These are phyloP conservation scores for Neurospora pannonica DNA, from an alignment of 495 filamentous ascomycete species.

Conservation along the genomic window DNA sequence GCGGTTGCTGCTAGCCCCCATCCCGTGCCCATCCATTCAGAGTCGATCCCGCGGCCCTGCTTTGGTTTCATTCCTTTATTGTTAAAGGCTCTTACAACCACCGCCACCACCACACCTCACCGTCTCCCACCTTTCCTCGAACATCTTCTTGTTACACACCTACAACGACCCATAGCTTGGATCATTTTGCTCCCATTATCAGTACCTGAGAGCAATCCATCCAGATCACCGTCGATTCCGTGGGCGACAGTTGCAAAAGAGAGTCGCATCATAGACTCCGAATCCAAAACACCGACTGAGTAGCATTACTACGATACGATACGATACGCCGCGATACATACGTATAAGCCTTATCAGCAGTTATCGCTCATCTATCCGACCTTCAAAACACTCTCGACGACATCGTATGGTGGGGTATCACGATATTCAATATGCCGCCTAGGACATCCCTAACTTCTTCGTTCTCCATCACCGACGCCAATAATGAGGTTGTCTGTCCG, in stretches of 20 bases:
- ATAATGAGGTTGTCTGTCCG: slow-evolving; percentile 95
- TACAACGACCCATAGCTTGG: slow-evolving; percentile 10
- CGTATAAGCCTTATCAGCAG: slow-evolving; percentile 24
- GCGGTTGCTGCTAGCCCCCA: slow-evolving; percentile 14
- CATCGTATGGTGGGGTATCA: slow-evolving; percentile 45
- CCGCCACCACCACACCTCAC: slow-evolving; percentile 9
- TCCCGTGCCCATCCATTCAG: slow-evolving; percentile 27
- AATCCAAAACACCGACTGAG: slow-evolving; percentile 26
- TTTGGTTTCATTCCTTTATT: slow-evolving; percentile 11
- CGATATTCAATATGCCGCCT: slow-evolving; percentile 66
- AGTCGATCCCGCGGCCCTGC: slow-evolving; percentile 18
- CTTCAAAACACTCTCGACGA: slow-evolving; percentile 3
- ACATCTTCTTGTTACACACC: slow-evolving; percentile 40
- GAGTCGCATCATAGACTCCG: background rate
- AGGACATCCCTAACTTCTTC: slow-evolving; percentile 79
- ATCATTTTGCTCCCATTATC: slow-evolving; percentile 8
- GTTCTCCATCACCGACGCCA: slow-evolving; percentile 84
- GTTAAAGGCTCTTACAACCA: slow-evolving; percentile 1
- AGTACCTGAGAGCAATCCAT: background rate
- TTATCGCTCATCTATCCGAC: slow-evolving; percentile 24
- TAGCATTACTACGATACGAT: slow-evolving; percentile 1
- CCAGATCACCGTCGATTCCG: background rate
- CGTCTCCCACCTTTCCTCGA: slow-evolving; percentile 28
- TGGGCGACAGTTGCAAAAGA: background rate
- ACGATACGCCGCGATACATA: background rate